Evolutionary conservation across 1,139 yeast genomes (phyloP), one percentile per base, ranked within the genome.

Genomic region (Geotrichum phurueaensis): DNA sequence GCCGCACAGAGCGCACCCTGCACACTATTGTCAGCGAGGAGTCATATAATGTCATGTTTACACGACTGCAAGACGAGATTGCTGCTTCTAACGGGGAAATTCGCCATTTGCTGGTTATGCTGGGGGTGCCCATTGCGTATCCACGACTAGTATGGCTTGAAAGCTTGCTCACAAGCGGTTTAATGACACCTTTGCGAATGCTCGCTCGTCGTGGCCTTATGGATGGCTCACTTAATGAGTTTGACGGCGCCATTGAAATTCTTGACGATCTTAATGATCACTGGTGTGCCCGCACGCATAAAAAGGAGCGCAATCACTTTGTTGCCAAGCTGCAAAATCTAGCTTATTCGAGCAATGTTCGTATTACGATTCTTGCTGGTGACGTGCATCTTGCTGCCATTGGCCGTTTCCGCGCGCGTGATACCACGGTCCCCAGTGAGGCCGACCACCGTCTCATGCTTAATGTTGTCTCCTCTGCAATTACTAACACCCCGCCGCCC

Each of bases 101-200:
- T 53, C 86, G 87, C 70, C 99, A 94, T 72, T 68, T 92, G 52
- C 76, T 89, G 66, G 84, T 94, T 6, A 81, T 92, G 84, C 78
- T 94, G 62, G 98, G 98, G 47, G 96, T 94, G 12, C 99, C 99
- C 1, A 88, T 92, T 61, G 88, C 95, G 54, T 94, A 94, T 71
- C 98, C 99, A 3, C 81, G 98, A 66, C 76, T 92, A 70, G 97
- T 91, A 1, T 89, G 96, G 94, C 78, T 90, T 36, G 98, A 92
- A 74, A 79, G 81, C 73, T 67, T 92, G 33, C 81, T 92, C 68
- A 81, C 85, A 2, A 69, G 74, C 31, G 74, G 81, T 20, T 58
- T 84, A 0, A 75, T 92, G 63, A 78, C 76, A 9, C 97, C 97
- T 1, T 63, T 89, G 10, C 83, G 85, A 69, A 80, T 78, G 62